These are phyloP conservation scores for Herpetomonas muscarum DNA, from an alignment of 208 protist species.

Conservation along the genomic window DNA sequence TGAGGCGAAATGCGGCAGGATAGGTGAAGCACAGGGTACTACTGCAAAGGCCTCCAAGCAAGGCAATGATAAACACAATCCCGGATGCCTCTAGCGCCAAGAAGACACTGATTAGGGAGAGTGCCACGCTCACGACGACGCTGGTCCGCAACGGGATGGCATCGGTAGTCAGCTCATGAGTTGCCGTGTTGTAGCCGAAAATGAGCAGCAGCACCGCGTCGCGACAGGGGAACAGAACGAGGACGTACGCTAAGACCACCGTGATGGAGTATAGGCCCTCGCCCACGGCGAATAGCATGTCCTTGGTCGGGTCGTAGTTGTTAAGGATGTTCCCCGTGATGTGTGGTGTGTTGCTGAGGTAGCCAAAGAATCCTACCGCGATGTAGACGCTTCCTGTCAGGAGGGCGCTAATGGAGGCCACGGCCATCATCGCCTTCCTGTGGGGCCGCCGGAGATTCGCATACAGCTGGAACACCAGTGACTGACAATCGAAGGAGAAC, in stretches of 20 bases:
- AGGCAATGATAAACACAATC: slow-evolving; percentile 58
- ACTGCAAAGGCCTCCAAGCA: slow-evolving; percentile 65
- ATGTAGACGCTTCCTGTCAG: slow-evolving; percentile 50
- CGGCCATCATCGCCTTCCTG: slow-evolving; percentile 39
- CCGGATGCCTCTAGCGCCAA: slow-evolving; percentile 47
- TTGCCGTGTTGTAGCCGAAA: slow-evolving; percentile 47
- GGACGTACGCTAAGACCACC: slow-evolving; percentile 51
- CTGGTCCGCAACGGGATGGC: slow-evolving; percentile 35
- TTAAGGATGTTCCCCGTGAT: slow-evolving; percentile 70
- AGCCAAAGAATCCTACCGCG: slow-evolving; percentile 62
- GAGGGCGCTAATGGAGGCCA: slow-evolving; percentile 41
- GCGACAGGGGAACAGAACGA: slow-evolving; percentile 64
- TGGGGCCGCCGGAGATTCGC: slow-evolving; percentile 20
- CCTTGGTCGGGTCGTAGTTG: slow-evolving; percentile 55
- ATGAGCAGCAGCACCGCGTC: slow-evolving; percentile 54
- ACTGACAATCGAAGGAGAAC: slow-evolving; percentile 77
- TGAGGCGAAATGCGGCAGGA: slow-evolving; percentile 53
- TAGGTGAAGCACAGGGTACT: slow-evolving; percentile 69
- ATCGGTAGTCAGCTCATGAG: slow-evolving; percentile 18
- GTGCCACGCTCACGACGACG: slow-evolving; percentile 29
- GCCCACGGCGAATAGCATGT: slow-evolving; percentile 40
- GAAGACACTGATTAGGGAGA: slow-evolving; percentile 41
- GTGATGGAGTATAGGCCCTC: slow-evolving; percentile 54
- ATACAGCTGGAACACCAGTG: slow-evolving; percentile 64
- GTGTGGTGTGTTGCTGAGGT: slow-evolving; percentile 33